phyloP scores from a whole-genome alignment of 2,329 filamentous ascomycete genomes.

The Rugonectria rugulosa region DNA sequence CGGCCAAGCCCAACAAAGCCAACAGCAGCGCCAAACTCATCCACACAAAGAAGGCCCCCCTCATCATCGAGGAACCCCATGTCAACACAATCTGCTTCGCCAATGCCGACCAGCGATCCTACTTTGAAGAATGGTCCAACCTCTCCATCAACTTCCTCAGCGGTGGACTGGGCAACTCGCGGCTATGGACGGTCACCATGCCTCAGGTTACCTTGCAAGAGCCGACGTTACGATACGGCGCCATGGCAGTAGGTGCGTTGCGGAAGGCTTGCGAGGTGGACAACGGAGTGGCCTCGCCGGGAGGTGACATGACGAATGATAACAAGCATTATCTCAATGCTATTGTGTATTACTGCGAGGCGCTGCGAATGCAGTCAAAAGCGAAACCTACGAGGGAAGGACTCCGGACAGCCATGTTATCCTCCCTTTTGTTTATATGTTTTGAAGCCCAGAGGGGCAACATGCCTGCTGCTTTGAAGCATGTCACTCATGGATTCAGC shows the following conservation, averaged over 20 bases:
- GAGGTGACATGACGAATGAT: constrained; percentile 28
- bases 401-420: constrained; percentile 48
- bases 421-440: constrained; percentile 51
- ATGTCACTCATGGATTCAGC: constrained; percentile 50
- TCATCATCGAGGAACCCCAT: constrained; percentile 43
- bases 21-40: constrained; percentile 39
- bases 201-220: constrained; percentile 50
- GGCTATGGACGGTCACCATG: constrained; percentile 51
- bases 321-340: constrained; percentile 52
- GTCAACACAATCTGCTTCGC: constrained; percentile 46
- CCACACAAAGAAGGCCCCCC: constrained; percentile 41
- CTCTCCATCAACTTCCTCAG: constrained; percentile 47
- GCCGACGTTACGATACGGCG: constrained; percentile 47
- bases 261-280: constrained; percentile 44
- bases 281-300: constrained; percentile 25
- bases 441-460: constrained; percentile 52
- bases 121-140: constrained; percentile 49
- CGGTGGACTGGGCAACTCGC: constrained; percentile 44
- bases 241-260: constrained; percentile 51
- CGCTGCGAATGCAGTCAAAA: constrained; percentile 49
- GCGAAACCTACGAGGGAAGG: constrained; percentile 47
- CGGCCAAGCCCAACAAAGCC: constrained; percentile 22
- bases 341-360: constrained; percentile 51
- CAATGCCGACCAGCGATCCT: constrained; percentile 44
- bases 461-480: constrained; percentile 49